A percentile compares a stretch with the other conserved stretches of the same genome.
Conservation (phyloP, 129 eudicot species). For the Saussurea involucrata region DNA sequence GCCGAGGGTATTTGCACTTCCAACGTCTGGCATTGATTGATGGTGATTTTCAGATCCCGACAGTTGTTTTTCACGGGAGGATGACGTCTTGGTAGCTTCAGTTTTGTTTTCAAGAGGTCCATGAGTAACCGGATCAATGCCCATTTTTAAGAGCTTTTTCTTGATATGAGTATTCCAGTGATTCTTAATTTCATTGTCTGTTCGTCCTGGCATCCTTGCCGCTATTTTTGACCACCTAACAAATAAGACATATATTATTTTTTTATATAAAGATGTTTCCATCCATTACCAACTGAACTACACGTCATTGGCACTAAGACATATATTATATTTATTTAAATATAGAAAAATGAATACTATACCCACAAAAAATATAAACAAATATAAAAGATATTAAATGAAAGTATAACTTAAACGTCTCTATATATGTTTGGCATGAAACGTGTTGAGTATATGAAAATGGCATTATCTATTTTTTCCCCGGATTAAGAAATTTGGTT, state of each 20-base stretch:
- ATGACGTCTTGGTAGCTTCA: background rate
- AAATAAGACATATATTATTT: background rate
- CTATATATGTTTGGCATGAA: background rate
- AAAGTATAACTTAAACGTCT: background rate
- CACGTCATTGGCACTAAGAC: too few relatives aligned
- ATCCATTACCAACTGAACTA: too few relatives aligned
- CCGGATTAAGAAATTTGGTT: background rate
- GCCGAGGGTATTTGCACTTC: background rate
- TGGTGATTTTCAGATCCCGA: constrained; percentile 7
- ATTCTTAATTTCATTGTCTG: constrained; percentile 85
- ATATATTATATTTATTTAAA: background rate
- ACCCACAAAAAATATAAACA: background rate
- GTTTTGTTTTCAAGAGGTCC: constrained; percentile 47
- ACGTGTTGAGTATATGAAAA: background rate
- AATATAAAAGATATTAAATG: background rate
- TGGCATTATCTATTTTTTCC: background rate
- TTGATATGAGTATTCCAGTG: constrained; percentile 94
- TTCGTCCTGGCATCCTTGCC: constrained; percentile 73
- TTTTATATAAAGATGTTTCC: too few relatives aligned
- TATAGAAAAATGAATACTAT: background rate
- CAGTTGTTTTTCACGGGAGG: background rate
- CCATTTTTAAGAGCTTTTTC: constrained; percentile 82
- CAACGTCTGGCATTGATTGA: background rate
- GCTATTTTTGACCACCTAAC: constrained; percentile 94
- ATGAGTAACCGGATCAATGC: constrained; percentile 86